Base-by-base conservation (phyloP, 305 asterid genomes). In the Fraxinus greggii region DNA sequence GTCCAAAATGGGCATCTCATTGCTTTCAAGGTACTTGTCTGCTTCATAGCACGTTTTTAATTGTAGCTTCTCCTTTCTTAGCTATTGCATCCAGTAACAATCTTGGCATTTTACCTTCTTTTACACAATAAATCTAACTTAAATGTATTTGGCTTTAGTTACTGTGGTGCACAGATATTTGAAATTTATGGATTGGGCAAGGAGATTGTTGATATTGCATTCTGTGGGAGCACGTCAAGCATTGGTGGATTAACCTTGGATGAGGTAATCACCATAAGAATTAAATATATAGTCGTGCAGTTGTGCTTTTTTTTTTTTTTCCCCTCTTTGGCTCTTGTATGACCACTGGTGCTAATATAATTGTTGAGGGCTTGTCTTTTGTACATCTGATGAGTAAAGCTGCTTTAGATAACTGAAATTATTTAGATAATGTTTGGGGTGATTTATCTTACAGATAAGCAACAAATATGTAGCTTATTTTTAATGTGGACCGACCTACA, bases 81-180 rank as follows among this genome's bases (percentile, higher is more conserved):
- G 36, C 69, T 80, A 38, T 2, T 23, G 54, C 69, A 1, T 29
- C 75, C 76, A 29, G 54, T 45, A n/a, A 40, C 19, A 33, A 29
- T 69, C 38, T 10, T 69, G 4, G 29, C 40, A 13, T 28, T 69
- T 28, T 29, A 23, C 33, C 23, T 29, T 13, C 24, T 24, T 80
- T 80, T 17, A 13, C 75, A 19, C 83, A 59, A 40, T 78, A 74
- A 84, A 77, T 79, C 77, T 84, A 79, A 85, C 86, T 77, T 75
- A 82, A 77, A 65, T 45, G 61, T 86, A 69, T 83, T 76, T 88
- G 81, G 72, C 80, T 90, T 79, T 80, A 96, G 99, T 87, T 96
- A 96, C 78, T 93, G 98, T 79, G 99, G 99, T 69, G 99, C 99
- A 75, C 99, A 96, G 83, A 96, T 96, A 87, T 96, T 96, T 90